Evolutionary conservation across 306 rosid species (phyloP).

Genomic region (Rosa lucieae): DNA sequence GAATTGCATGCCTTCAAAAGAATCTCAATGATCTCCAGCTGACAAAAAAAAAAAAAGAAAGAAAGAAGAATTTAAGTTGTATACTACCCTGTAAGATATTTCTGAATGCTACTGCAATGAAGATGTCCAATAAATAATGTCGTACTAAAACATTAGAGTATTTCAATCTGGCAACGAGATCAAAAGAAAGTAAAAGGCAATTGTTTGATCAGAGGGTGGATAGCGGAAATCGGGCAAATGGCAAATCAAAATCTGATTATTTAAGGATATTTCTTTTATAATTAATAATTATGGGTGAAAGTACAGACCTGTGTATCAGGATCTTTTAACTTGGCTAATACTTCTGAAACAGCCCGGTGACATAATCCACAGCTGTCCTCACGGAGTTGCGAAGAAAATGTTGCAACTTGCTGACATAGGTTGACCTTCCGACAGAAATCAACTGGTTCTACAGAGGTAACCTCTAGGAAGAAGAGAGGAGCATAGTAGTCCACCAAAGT

Average conservation of each 20-base stretch:
- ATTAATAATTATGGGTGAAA: conserved; percentile 14
- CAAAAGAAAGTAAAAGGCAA: background rate
- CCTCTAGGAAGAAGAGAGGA: conserved; percentile 75
- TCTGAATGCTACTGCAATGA: background rate
- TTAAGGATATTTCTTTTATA: background rate
- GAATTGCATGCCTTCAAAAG: conserved; percentile 73
- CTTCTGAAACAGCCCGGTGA: conserved; percentile 56
- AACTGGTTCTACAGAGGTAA: conserved; percentile 51
- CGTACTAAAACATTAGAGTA: background rate
- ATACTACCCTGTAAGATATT: conserved; percentile 5
- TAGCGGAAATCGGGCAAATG: background rate
- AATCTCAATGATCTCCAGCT: conserved; percentile 71
- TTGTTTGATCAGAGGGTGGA: background rate
- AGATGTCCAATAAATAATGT: background rate
- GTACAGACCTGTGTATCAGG: conserved; percentile 71
- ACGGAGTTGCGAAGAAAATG: conserved; percentile 45
- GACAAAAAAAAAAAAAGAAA: conserved; percentile 1
- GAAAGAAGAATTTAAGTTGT: conserved; percentile 23
- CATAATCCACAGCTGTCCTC: conserved; percentile 72
- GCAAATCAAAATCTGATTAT: background rate
- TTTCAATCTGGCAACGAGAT: background rate
- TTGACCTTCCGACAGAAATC: conserved; percentile 64
- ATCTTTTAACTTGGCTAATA: conserved; percentile 64
- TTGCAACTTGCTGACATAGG: conserved; percentile 57
- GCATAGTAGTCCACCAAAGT: conserved; percentile 76